A percentile compares a stretch with the other conserved stretches of the same genome.
These are phyloP conservation scores for Spergularia azorica DNA, from an alignment of 179 eudicot species.

Conservation along the genomic window DNA sequence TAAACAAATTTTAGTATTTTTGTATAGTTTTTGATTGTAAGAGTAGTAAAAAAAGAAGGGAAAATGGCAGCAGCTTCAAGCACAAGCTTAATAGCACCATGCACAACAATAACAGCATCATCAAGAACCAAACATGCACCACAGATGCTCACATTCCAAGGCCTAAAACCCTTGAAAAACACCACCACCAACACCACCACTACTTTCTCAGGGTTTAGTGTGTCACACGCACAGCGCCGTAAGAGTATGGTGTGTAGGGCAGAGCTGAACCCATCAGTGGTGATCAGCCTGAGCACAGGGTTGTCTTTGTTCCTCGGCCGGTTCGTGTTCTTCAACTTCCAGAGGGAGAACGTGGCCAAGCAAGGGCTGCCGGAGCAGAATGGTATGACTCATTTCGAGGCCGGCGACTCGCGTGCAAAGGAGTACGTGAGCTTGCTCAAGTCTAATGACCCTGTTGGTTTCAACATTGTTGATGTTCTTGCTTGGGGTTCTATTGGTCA, in stretches of 20 bases:
- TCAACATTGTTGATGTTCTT: slow-evolving; percentile 84
- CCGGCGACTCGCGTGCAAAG: slow-evolving; percentile 79
- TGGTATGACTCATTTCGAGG: slow-evolving; percentile 80
- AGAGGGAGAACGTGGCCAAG: slow-evolving; percentile 84
- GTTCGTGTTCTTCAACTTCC: slow-evolving; percentile 92
- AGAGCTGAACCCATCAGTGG: slow-evolving; percentile 69
- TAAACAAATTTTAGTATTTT: no score
- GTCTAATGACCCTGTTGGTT: slow-evolving; percentile 87
- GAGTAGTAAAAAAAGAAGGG: not conserved
- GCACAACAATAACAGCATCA: slow-evolving; percentile 14
- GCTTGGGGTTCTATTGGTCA: slow-evolving; percentile 98
- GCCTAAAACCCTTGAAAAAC: slow-evolving; percentile 21
- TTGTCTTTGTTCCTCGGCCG: slow-evolving; percentile 83
- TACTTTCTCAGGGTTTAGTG: not conserved
- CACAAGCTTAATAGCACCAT: slow-evolving; percentile 21
- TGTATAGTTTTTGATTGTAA: not conserved
- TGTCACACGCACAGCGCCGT: not conserved
- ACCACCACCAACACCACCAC: not conserved
- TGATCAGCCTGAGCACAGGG: slow-evolving; percentile 84
- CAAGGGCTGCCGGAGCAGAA: slow-evolving; percentile 89
- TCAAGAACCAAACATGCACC: not conserved
- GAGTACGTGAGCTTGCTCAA: slow-evolving; percentile 84
- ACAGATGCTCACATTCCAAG: slow-evolving; percentile 13
- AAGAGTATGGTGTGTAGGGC: slow-evolving; percentile 31
- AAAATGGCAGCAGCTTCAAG: slow-evolving; percentile 17